Evolutionary conservation across 148 eudicot genomes (phyloP).

Genomic region (Chenopodium quinoa): DNA sequence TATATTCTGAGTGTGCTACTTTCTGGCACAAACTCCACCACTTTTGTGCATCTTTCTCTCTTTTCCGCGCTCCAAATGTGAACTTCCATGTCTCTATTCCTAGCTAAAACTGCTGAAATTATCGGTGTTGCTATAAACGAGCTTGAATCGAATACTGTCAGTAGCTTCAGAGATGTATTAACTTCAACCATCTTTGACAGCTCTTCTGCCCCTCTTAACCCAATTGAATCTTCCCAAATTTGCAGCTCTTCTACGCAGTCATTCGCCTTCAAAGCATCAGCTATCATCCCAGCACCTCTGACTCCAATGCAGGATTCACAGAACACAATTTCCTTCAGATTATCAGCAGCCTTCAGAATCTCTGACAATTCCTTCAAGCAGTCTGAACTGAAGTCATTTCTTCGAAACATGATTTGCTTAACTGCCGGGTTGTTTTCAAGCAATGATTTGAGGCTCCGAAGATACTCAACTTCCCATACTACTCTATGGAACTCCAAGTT

Average conservation of each 20-base stretch:
- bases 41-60: conserved; percentile 47
- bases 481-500: conserved; percentile 72
- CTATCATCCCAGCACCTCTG: conserved; percentile 56
- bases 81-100: conserved; percentile 78
- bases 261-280: conserved; percentile 73
- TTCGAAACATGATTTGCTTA: conserved; percentile 45
- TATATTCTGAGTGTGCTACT: conserved; percentile 55
- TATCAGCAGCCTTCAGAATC: conserved; percentile 47
- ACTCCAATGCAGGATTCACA: conserved; percentile 69
- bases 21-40: conserved; percentile 75
- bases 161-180: conserved; percentile 57
- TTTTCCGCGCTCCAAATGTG: conserved; percentile 64
- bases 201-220: conserved; percentile 79
- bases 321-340: conserved; percentile 58
- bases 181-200: conserved; percentile 85
- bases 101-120: conserved; percentile 75
- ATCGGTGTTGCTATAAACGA: conserved; percentile 59
- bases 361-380: conserved; percentile 55
- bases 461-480: conserved; percentile 57
- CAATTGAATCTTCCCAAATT: conserved; percentile 89
- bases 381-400: conserved; percentile 52
- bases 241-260: conserved; percentile 66
- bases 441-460: conserved; percentile 40
- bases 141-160: conserved; percentile 68
- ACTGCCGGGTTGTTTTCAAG: conserved; percentile 44